Conservation (phyloP, 768 basidiomycete genomes). For the Auricularia sp. region DNA sequence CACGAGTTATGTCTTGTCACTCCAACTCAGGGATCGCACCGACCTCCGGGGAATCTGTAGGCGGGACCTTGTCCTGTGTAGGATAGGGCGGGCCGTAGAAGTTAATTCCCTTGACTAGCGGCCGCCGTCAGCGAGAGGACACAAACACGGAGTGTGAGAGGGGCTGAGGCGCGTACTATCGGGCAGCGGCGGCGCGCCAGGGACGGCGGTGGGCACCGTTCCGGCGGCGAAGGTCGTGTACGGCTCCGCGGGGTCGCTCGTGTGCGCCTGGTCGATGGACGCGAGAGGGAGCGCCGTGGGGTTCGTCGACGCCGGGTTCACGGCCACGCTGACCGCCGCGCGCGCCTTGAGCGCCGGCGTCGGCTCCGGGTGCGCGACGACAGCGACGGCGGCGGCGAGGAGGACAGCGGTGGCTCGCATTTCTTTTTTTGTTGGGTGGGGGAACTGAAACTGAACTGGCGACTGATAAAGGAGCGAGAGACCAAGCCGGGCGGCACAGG, state of each 20-base stretch:
- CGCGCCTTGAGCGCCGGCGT: conserved; percentile 6
- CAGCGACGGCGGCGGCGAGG: neutral
- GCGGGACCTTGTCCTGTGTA: conserved; percentile 41
- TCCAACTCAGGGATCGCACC: neutral
- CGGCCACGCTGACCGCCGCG: conserved; percentile 25
- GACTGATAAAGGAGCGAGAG: too few relatives aligned
- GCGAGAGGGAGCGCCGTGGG: conserved; percentile 53
- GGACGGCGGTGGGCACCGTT: conserved; percentile 37
- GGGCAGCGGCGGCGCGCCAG: conserved; percentile 46
- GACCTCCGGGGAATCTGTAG: conserved; percentile 51
- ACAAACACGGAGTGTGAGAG: too few relatives aligned
- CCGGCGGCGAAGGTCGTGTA: conserved; percentile 41
- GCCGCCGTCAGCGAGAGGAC: neutral
- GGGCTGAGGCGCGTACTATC: conserved; percentile 16
- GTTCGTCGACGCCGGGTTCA: conserved; percentile 44
- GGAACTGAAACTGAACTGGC: too few relatives aligned
- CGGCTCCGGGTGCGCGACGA: conserved; percentile 5
- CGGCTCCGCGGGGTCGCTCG: conserved; percentile 30
- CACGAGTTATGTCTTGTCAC: neutral
- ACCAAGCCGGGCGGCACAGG: too few relatives aligned
- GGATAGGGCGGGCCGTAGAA: conserved; percentile 50
- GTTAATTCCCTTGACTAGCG: neutral
- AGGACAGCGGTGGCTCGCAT: neutral
- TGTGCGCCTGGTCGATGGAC: conserved; percentile 27
- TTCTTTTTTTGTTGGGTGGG: too few relatives aligned